Evolutionary conservation across 441 rosid genomes (phyloP).

Genomic region (Adansonia madagascariensis): DNA sequence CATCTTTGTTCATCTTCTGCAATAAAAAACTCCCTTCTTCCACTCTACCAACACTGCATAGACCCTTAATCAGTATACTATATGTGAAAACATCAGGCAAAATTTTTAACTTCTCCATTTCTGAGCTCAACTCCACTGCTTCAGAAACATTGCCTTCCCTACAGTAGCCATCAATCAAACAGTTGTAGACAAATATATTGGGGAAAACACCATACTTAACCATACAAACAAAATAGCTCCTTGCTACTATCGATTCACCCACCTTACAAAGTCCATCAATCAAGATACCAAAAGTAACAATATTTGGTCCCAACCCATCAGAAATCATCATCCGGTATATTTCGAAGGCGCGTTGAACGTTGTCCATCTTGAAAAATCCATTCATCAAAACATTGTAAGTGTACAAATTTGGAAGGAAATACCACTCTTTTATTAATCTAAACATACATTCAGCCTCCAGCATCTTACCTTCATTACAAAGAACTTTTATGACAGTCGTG

Average conservation of each 20-base stretch:
- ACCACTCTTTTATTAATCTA: slow-evolving; percentile 45
- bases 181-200: slow-evolving; percentile 48
- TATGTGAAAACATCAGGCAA: slow-evolving; percentile 60
- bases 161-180: slow-evolving; percentile 58
- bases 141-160: slow-evolving; percentile 46
- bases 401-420: slow-evolving; percentile 56
- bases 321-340: slow-evolving; percentile 49
- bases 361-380: slow-evolving; percentile 56
- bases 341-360: slow-evolving; percentile 43
- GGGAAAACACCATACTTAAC: slow-evolving; percentile 59
- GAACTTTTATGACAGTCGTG: slow-evolving; percentile 53
- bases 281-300: slow-evolving; percentile 57
- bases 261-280: slow-evolving; percentile 65
- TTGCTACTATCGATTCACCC: slow-evolving; percentile 47
- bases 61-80: slow-evolving; percentile 59
- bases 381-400: slow-evolving; percentile 57
- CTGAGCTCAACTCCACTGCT: slow-evolving; percentile 47
- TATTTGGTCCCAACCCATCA: slow-evolving; percentile 50
- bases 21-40: slow-evolving; percentile 51
- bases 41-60: slow-evolving; percentile 41
- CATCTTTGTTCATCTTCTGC: slow-evolving; percentile 53
- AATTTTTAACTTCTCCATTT: slow-evolving; percentile 50
- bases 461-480: slow-evolving; percentile 51
- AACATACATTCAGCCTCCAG: slow-evolving; percentile 53
- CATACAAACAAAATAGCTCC: slow-evolving; percentile 56